These are phyloP conservation scores for Sindora glabra DNA, from an alignment of 306 rosid species.

Conservation along the genomic window DNA sequence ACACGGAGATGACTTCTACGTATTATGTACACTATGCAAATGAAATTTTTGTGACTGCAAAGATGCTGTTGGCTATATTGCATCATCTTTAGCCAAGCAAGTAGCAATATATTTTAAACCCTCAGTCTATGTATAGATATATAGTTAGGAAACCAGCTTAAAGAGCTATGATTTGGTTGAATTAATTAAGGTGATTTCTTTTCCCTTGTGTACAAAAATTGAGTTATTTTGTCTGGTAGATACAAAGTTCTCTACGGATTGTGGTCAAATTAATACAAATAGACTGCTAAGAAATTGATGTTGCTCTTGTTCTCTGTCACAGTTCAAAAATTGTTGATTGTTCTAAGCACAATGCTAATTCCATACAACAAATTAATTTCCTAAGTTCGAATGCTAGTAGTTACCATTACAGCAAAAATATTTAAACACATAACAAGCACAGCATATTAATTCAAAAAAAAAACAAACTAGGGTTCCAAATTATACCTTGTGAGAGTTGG, in stretches of 20 bases:
- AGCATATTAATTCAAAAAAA: background rate
- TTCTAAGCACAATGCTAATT: no score
- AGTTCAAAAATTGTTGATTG: no score
- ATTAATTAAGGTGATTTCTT: no score
- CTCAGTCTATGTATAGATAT: background rate
- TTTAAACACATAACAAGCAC: background rate
- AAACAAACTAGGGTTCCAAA: background rate
- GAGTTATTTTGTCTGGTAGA: background rate
- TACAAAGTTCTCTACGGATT: background rate
- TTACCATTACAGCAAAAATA: background rate
- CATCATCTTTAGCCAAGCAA: background rate
- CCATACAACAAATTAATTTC: no score
- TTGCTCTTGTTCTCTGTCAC: no score
- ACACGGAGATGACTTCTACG: no score
- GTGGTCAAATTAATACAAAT: background rate
- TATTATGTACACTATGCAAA: no score
- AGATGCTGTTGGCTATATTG: no score
- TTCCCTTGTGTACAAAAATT: background rate
- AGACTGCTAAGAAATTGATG: no score
- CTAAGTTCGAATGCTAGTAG: no score
- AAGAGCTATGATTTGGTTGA: background rate
- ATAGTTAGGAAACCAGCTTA: background rate
- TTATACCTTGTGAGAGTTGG: constrained; percentile 59
- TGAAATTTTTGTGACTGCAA: no score
- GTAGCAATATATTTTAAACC: background rate